phyloP scores from a whole-genome alignment of 768 basidiomycete species.

The Calocera viscosa region DNA sequence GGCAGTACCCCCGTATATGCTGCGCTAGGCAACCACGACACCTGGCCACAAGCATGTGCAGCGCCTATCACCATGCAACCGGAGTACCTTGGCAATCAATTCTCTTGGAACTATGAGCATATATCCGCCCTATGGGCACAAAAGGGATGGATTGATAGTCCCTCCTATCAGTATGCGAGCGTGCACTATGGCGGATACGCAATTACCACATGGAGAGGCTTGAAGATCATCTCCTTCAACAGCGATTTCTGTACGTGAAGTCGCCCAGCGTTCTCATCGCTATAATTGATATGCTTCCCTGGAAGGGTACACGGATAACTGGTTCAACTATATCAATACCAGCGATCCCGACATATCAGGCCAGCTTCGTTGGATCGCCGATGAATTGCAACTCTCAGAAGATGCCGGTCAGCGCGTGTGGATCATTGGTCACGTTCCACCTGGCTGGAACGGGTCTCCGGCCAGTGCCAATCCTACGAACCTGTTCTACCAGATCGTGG shows the following conservation, averaged over 20 bases:
- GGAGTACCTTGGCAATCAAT: not conserved
- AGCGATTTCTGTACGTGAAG: conserved; percentile 15
- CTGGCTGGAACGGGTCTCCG: conserved; percentile 23
- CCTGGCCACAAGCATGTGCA: conserved; percentile 14
- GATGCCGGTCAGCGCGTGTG: conserved; percentile 46
- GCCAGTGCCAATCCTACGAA: conserved; percentile 33
- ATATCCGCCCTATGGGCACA: conserved; percentile 13
- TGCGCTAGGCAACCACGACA: conserved; percentile 66
- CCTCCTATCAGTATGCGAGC: conserved; percentile 38
- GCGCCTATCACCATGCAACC: not conserved
- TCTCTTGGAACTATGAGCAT: not conserved
- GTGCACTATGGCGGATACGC: conserved; percentile 19
- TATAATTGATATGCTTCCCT: conserved; percentile 17
- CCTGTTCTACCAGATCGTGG: conserved; percentile 22
- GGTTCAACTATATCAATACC: conserved; percentile 8
- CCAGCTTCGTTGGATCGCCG: conserved; percentile 23
- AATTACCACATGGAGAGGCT: conserved; percentile 16
- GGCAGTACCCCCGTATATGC: conserved; percentile 60
- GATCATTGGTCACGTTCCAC: conserved; percentile 51
- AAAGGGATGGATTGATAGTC: conserved; percentile 18
- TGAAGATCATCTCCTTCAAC: conserved; percentile 21
- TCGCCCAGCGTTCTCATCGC: conserved; percentile 7
- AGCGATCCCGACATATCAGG: conserved; percentile 20
- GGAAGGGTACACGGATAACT: conserved; percentile 8
- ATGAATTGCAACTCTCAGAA: conserved; percentile 49